These are phyloP conservation scores for Xylaria cubensis DNA, from an alignment of 495 filamentous ascomycete genomes.

Conservation along the genomic window DNA sequence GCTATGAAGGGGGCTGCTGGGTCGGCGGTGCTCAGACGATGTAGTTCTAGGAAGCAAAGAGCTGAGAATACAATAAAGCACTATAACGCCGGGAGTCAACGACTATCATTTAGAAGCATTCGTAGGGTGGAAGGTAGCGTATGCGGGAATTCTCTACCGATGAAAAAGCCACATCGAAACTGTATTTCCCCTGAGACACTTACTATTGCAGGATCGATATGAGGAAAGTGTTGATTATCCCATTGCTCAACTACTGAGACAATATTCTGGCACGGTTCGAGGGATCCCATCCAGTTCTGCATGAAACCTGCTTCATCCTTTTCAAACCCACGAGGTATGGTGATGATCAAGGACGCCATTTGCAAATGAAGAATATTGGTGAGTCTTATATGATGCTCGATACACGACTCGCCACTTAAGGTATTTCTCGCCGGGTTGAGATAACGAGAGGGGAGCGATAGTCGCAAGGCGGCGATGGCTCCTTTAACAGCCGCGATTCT, in stretches of 20 bases:
- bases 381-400: slow-evolving; percentile 33
- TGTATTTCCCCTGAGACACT: not conserved
- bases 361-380: slow-evolving; percentile 35
- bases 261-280: slow-evolving; percentile 33
- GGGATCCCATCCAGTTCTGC: slow-evolving; percentile 30
- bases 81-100: not conserved
- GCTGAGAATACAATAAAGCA: slow-evolving; percentile 33
- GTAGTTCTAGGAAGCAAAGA: slow-evolving; percentile 33
- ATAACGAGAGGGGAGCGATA: slow-evolving; percentile 35
- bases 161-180: not conserved
- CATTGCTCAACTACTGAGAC: slow-evolving; percentile 32
- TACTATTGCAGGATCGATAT: slow-evolving; percentile 35
- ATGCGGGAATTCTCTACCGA: not conserved
- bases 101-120: not conserved
- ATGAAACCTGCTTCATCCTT: slow-evolving; percentile 27
- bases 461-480: slow-evolving; percentile 31
- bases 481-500: slow-evolving; percentile 22
- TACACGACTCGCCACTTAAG: slow-evolving; percentile 29
- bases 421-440: slow-evolving; percentile 36
- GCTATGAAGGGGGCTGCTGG: not conserved
- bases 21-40: slow-evolving; percentile 26
- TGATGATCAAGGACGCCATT: slow-evolving; percentile 29
- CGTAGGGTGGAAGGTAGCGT: not conserved
- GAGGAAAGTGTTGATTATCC: slow-evolving; percentile 34
- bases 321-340: slow-evolving; percentile 17